Conservation (phyloP, 2,329 filamentous ascomycete genomes). For the Talaromyces amestolkiae region DNA sequence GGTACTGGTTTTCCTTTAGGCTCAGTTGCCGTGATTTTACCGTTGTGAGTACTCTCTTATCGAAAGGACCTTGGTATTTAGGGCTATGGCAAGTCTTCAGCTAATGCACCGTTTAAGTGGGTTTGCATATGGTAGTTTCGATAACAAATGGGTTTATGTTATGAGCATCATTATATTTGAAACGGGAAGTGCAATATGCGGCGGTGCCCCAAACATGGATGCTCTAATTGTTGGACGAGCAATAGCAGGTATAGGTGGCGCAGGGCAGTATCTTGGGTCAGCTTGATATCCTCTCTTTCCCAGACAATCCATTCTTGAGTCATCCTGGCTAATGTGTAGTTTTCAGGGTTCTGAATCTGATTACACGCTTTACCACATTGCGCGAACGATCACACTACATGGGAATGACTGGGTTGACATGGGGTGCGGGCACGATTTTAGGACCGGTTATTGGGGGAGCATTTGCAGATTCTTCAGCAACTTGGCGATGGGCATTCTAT, state of each 20-base stretch:
- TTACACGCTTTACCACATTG: neutral
- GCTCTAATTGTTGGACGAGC: conserved; percentile 4
- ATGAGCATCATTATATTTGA: neutral
- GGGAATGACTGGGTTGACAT: neutral
- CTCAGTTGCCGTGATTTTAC: neutral
- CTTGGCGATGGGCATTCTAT: neutral
- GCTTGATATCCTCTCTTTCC: neutral
- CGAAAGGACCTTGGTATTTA: neutral
- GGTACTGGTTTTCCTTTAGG: neutral
- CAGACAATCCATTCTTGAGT: neutral
- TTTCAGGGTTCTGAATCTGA: neutral
- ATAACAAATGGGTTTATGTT: conserved; percentile 21
- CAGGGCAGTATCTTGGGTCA: neutral
- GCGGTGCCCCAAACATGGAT: neutral
- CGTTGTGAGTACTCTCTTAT: neutral
- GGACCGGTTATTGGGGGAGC: neutral
- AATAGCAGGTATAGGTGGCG: neutral
- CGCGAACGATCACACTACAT: neutral
- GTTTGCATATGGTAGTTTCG: neutral
- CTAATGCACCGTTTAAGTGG: neutral
- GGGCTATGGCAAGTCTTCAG: neutral
- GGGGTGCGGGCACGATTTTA: neutral
- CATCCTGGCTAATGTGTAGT: neutral
- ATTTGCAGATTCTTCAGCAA: neutral
- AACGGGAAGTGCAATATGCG: neutral